These are phyloP conservation scores for Sporothrix inflata DNA, from an alignment of 2,329 filamentous ascomycete genomes.

Conservation along the genomic window DNA sequence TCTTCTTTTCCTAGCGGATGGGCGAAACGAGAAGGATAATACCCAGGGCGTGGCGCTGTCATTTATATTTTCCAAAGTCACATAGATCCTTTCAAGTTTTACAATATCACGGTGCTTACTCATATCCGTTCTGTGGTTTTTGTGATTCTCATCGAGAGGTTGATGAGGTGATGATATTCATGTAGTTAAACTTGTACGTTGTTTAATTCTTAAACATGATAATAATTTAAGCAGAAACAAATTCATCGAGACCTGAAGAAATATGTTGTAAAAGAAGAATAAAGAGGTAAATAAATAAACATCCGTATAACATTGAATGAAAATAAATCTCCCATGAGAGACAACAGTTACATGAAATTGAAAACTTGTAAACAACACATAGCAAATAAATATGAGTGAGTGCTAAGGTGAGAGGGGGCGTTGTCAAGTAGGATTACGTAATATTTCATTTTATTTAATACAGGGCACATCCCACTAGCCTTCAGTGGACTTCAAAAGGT, in stretches of 20 bases:
- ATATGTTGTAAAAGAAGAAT: neutral
- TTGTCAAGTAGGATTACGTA: neutral
- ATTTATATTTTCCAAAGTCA: neutral
- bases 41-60: constrained; percentile 5
- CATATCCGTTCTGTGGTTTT: neutral
- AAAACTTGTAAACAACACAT: neutral
- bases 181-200: neutral
- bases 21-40: constrained; percentile 12
- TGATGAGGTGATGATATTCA: too few species aligned
- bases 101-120: neutral
- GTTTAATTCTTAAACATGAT: too few species aligned
- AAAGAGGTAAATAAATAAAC: neutral
- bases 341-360: neutral
- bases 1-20: neutral
- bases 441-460: neutral
- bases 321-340: neutral
- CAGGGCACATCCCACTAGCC: neutral
- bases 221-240: too few species aligned
- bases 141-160: too few species aligned
- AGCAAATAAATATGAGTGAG: neutral
- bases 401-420: neutral
- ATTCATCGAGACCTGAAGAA: too few species aligned
- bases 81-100: neutral
- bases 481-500: neutral
- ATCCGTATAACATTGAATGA: neutral